Conservation (phyloP, 2,329 filamentous ascomycete genomes). For the Pseudogymnoascus sp. region DNA sequence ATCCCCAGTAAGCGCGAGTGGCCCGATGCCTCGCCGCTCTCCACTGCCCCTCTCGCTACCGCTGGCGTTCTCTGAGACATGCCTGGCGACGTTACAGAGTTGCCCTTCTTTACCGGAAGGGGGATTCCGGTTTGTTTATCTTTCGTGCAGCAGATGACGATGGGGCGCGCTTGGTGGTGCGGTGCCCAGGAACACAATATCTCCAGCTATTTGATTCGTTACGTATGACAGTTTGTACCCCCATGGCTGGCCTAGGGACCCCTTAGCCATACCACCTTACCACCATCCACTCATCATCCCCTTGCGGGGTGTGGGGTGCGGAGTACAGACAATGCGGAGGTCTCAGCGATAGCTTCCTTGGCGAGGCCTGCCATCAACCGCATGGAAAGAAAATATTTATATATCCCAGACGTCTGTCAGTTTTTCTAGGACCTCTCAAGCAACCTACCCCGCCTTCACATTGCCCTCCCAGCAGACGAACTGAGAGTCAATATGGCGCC, state of each 20-base stretch:
- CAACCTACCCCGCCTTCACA: neutral
- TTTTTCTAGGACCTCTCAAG: neutral
- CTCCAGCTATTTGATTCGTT: neutral
- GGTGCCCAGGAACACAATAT: neutral
- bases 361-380: neutral
- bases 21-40: neutral
- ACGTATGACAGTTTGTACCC: neutral
- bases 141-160: neutral
- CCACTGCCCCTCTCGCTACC: neutral
- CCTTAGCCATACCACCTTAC: neutral
- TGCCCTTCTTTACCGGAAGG: neutral
- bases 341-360: neutral
- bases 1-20: neutral
- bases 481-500: conserved; percentile 5
- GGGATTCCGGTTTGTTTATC: neutral
- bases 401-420: neutral
- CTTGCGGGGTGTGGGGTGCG: neutral
- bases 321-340: neutral
- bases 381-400: neutral
- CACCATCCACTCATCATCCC: neutral
- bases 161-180: neutral
- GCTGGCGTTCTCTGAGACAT: neutral
- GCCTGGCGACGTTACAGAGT: neutral
- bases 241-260: neutral
- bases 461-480: neutral